Evolutionary conservation across 2,329 filamentous ascomycete genomes (phyloP).

Genomic region (Fusarium protoensiforme): DNA sequence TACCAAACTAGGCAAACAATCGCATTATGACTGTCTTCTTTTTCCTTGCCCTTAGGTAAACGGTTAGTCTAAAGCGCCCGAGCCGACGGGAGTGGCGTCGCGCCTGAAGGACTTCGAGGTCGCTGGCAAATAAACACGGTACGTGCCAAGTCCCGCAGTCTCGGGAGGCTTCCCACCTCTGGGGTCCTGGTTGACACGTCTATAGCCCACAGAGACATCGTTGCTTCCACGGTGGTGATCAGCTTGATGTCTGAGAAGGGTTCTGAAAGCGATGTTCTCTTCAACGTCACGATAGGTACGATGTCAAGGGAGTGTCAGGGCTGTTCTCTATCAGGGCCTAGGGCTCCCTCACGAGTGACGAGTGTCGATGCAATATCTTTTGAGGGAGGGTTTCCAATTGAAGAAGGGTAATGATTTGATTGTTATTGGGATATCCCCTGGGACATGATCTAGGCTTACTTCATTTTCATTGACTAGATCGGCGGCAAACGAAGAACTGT

Average conservation of each 20-base stretch:
- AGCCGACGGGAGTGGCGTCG: not conserved
- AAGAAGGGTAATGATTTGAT: too few relatives aligned
- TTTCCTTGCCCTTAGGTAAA: not conserved
- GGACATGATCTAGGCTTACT: too few relatives aligned
- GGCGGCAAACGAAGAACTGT: too few relatives aligned
- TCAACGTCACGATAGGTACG: not conserved
- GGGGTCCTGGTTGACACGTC: not conserved
- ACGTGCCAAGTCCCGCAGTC: not conserved
- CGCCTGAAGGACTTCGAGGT: not conserved
- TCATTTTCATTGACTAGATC: too few relatives aligned
- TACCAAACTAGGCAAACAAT: not conserved
- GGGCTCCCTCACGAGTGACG: not conserved
- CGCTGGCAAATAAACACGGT: not conserved
- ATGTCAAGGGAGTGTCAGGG: not conserved
- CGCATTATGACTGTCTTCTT: not conserved
- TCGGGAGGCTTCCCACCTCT: not conserved
- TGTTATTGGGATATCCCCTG: too few relatives aligned
- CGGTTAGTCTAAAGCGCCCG: not conserved
- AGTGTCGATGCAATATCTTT: too few relatives aligned
- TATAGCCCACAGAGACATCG: not conserved
- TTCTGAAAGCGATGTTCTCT: not conserved
- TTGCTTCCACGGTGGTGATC: not conserved
- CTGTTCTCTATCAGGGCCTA: not conserved
- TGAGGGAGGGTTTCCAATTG: too few relatives aligned
- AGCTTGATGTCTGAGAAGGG: not conserved